Conservation (phyloP, 2,329 filamentous ascomycete species). For the Paraconiothyrium brasiliense region DNA sequence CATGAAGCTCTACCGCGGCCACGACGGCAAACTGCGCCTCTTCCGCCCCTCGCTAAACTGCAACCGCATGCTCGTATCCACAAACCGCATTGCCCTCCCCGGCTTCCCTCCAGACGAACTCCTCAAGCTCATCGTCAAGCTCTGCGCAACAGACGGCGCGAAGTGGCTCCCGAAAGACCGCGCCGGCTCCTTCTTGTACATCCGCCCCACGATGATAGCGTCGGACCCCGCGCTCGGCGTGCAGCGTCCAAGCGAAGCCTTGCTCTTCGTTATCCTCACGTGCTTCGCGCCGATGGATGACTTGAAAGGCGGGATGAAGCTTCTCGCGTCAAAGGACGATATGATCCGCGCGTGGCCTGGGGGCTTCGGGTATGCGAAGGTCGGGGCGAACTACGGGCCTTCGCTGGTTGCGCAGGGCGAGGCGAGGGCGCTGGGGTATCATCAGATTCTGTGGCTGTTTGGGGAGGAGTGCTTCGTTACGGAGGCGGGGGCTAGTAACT, state of each 20-base stretch:
- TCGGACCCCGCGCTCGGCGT: constrained; percentile 84
- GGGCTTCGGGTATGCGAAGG: constrained; percentile 90
- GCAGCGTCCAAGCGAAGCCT: constrained; percentile 79
- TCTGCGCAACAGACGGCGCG: constrained; percentile 76
- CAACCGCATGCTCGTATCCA: constrained; percentile 66
- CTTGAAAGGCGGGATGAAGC: constrained; percentile 62
- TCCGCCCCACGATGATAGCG: constrained; percentile 87
- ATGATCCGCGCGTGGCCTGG: constrained; percentile 92
- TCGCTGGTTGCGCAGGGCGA: constrained; percentile 80
- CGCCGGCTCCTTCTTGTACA: constrained; percentile 79
- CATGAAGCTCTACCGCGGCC: constrained; percentile 74
- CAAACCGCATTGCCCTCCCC: constrained; percentile 75
- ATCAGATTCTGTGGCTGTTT: constrained; percentile 96
- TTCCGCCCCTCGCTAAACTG: constrained; percentile 82
- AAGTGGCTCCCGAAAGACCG: constrained; percentile 80
- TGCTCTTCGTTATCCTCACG: constrained; percentile 80
- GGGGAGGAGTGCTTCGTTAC: constrained; percentile 80
- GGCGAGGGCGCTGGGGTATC: constrained; percentile 76
- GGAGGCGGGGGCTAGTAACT: constrained; percentile 91
- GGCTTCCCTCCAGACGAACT: constrained; percentile 76
- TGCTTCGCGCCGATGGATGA: constrained; percentile 58
- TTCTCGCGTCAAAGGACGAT: constrained; percentile 82
- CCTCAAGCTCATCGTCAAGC: constrained; percentile 75
- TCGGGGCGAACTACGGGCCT: constrained; percentile 94
- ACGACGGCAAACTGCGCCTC: constrained; percentile 76